A percentile compares a stretch with the other conserved stretches of the same genome.
These are phyloP conservation scores for Talinum fruticosum DNA, from an alignment of 148 eudicot genomes.

Conservation along the genomic window DNA sequence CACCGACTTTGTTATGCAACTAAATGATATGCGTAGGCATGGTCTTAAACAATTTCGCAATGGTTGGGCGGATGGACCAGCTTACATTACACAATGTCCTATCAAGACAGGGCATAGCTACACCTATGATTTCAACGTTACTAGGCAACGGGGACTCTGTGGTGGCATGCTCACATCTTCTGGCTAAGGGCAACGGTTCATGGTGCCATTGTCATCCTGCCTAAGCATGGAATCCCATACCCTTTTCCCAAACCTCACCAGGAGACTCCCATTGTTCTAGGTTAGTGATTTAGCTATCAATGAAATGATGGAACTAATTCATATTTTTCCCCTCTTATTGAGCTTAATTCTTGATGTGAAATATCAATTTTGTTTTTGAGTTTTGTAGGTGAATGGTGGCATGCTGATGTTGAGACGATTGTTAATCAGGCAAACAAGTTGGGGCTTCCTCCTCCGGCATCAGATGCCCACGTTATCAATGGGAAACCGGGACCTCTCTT, in stretches of 20 bases:
- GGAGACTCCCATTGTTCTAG: constrained; percentile 41
- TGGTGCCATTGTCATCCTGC: constrained; percentile 53
- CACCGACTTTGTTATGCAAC: background rate
- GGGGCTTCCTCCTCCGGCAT: constrained; percentile 48
- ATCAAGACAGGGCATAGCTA: constrained; percentile 42
- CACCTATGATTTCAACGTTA: constrained; percentile 39
- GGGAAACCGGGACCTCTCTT: constrained; percentile 64
- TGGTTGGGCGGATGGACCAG: constrained; percentile 66
- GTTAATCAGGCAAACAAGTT: constrained; percentile 42
- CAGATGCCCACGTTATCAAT: constrained; percentile 62
- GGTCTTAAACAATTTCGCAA: constrained; percentile 48
- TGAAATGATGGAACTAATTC: background rate
- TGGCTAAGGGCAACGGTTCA: constrained; percentile 61
- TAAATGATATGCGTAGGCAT: constrained; percentile 31
- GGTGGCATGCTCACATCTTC: constrained; percentile 63
- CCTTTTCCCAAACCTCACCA: constrained; percentile 53
- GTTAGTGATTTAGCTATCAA: constrained; percentile 13
- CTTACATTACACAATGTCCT: constrained; percentile 57
- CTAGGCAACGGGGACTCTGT: constrained; percentile 51
- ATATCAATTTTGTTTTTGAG: no score
- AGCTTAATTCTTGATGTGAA: no score
- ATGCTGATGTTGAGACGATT: constrained; percentile 43
- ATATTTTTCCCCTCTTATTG: no score
- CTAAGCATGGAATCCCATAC: constrained; percentile 39
- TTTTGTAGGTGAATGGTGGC: constrained; percentile 62